Evolutionary conservation across 2,329 filamentous ascomycete genomes (phyloP).

Genomic region (Arthrobotrys entomopaga): DNA sequence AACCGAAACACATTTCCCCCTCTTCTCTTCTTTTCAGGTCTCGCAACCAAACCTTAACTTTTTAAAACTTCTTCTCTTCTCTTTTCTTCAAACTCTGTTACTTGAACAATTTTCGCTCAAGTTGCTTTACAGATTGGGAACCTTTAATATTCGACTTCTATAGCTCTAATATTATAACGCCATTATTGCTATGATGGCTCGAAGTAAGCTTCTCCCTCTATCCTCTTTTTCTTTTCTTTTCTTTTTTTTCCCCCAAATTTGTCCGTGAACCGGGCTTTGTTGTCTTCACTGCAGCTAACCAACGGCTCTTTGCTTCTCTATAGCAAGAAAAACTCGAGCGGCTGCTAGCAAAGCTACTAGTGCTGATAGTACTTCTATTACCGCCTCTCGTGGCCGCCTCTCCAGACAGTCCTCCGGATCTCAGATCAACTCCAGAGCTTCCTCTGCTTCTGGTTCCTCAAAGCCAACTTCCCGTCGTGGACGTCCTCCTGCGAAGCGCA

Average conservation of each 20-base stretch:
- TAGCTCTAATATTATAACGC: not conserved
- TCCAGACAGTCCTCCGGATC: constrained; percentile 27
- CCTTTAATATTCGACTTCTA: not conserved
- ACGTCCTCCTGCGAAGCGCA: constrained; percentile 21
- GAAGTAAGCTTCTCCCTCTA: constrained; percentile 12
- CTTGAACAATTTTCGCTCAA: too few species aligned
- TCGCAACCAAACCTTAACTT: too few species aligned
- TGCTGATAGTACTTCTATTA: not conserved
- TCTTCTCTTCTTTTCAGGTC: too few species aligned
- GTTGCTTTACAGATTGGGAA: not conserved
- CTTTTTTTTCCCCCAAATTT: not conserved
- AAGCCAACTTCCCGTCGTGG: constrained; percentile 23
- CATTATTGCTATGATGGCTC: constrained; percentile 16
- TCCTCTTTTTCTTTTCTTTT: not conserved
- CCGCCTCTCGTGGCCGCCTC: constrained; percentile 20
- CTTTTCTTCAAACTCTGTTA: too few species aligned
- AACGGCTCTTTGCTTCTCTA: constrained; percentile 22
- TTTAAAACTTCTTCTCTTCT: too few species aligned
- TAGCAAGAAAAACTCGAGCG: constrained; percentile 20
- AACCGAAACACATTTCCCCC: too few species aligned
- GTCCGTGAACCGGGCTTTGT: constrained; percentile 3
- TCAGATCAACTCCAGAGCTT: constrained; percentile 18
- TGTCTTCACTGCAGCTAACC: not conserved
- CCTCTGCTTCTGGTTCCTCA: constrained; percentile 23
- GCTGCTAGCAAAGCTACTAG: not conserved